Percentiles rank a stretch among this genome's conserved stretches.
Evolutionary conservation across 495 filamentous ascomycete genomes (phyloP).

Genomic region (Melanomma pulvis-pyrius): DNA sequence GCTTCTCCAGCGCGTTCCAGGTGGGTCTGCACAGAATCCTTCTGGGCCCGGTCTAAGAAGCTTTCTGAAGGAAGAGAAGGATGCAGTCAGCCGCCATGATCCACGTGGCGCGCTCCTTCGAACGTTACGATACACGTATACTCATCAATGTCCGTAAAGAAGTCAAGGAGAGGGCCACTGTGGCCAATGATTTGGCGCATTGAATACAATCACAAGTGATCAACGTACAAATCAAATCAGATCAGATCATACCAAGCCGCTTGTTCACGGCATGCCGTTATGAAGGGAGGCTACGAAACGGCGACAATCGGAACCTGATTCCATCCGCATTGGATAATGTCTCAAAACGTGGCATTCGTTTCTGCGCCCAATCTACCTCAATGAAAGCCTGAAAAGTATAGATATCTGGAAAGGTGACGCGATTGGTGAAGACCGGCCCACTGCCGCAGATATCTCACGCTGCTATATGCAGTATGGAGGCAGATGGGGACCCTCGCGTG

Average conservation of each 20-base stretch:
- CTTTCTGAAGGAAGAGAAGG: conserved; percentile 11
- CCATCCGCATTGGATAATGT: not conserved
- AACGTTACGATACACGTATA: too few relatives aligned
- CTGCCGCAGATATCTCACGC: not conserved
- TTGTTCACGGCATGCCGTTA: too few relatives aligned
- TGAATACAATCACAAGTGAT: too few relatives aligned
- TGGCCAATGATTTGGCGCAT: too few relatives aligned
- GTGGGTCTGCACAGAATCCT: conserved; percentile 19
- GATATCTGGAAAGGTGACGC: too few relatives aligned
- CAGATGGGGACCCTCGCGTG: not conserved
- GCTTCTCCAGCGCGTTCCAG: not conserved
- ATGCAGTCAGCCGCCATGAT: conserved; percentile 29
- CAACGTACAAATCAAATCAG: too few relatives aligned
- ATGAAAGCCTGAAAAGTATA: not conserved
- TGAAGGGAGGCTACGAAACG: too few relatives aligned
- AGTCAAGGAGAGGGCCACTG: not conserved
- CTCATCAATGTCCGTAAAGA: not conserved
- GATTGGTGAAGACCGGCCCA: not conserved
- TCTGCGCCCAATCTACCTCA: not conserved
- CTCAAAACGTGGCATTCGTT: not conserved
- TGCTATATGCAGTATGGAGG: too few relatives aligned
- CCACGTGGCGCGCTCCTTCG: conserved; percentile 18
- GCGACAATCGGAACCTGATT: not conserved
- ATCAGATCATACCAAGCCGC: too few relatives aligned
- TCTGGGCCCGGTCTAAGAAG: conserved; percentile 13